These are phyloP conservation scores for Calonectria naviculata DNA, from an alignment of 2,329 filamentous ascomycete genomes.

Conservation along the genomic window DNA sequence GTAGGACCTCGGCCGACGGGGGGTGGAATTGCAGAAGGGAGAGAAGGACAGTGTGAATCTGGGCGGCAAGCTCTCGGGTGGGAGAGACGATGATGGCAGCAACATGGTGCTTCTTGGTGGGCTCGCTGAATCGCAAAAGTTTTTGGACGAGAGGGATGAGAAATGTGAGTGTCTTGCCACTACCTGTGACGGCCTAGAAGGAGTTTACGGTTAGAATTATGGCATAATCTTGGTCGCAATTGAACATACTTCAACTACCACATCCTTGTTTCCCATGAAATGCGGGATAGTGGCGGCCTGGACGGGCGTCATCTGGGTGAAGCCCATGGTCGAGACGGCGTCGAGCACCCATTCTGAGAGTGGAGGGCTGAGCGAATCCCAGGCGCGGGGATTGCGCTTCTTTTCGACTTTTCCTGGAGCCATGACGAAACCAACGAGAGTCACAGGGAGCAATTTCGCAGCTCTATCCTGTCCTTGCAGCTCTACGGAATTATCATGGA, in stretches of 20 bases:
- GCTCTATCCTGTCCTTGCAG: neutral
- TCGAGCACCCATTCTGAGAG: conserved; percentile 81
- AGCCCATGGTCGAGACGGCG: conserved; percentile 86
- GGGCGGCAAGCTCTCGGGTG: conserved; percentile 87
- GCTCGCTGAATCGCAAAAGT: conserved; percentile 81
- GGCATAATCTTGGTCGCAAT: neutral
- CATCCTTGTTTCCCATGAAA: conserved; percentile 90
- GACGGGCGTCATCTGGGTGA: conserved; percentile 90
- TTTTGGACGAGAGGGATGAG: conserved; percentile 86
- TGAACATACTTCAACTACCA: conserved; percentile 79
- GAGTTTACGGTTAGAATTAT: neutral
- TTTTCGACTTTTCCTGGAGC: conserved; percentile 44
- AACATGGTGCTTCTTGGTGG: conserved; percentile 89
- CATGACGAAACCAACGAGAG: conserved; percentile 34
- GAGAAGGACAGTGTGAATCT: conserved; percentile 86
- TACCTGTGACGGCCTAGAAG: conserved; percentile 82
- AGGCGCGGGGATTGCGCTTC: conserved; percentile 62
- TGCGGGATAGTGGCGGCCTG: conserved; percentile 91
- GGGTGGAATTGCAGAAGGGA: conserved; percentile 86
- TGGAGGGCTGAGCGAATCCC: conserved; percentile 51
- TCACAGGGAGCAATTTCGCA: neutral
- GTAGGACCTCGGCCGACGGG: conserved; percentile 76
- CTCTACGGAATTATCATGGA: conserved; percentile 26
- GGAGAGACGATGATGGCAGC: conserved; percentile 93
- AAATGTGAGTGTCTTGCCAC: conserved; percentile 90